A percentile compares a stretch with the other conserved stretches of the same genome.
Conservation (phyloP, 352 stramenopile genomes). For the Phytophthora pini region DNA sequence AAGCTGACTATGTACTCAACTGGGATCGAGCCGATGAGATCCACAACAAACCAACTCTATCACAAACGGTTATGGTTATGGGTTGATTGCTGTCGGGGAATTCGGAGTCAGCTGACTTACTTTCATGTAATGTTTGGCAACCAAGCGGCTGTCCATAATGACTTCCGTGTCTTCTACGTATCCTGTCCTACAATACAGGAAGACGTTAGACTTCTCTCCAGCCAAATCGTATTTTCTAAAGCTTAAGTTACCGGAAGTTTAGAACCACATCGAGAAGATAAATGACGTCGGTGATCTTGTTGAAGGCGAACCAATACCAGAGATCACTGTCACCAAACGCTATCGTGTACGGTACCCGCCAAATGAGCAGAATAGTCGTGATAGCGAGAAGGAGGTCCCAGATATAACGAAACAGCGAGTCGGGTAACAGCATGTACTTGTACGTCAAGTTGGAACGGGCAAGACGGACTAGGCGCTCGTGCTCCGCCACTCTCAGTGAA, state of each 20-base stretch:
- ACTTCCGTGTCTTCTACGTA: slow-evolving; percentile 61
- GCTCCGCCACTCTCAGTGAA: slow-evolving; percentile 60
- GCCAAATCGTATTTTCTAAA: neutral
- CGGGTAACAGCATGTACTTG: slow-evolving; percentile 56
- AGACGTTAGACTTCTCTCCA: slow-evolving; percentile 12
- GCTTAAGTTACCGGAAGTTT: slow-evolving; percentile 54
- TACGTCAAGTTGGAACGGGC: slow-evolving; percentile 33
- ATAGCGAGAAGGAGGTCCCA: slow-evolving; percentile 64
- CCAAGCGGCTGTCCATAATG: slow-evolving; percentile 57
- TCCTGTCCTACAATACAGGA: slow-evolving; percentile 65
- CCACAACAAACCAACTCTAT: slow-evolving; percentile 61
- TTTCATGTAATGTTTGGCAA: slow-evolving; percentile 56
- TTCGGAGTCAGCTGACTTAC: slow-evolving; percentile 21
- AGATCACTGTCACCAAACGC: slow-evolving; percentile 53
- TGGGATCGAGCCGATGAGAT: slow-evolving; percentile 63
- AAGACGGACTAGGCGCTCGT: slow-evolving; percentile 53
- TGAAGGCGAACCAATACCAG: slow-evolving; percentile 57
- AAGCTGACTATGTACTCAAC: slow-evolving; percentile 51
- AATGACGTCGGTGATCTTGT: slow-evolving; percentile 53
- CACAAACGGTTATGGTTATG: neutral
- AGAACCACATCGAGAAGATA: slow-evolving; percentile 59
- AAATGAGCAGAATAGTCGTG: slow-evolving; percentile 63
- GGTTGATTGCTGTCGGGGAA: neutral
- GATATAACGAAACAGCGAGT: slow-evolving; percentile 52
- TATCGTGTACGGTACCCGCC: slow-evolving; percentile 65